Percentiles rank a stretch among this genome's conserved stretches.
These are phyloP conservation scores for Phlebiopsis gigantea DNA, from an alignment of 768 basidiomycete species.

Conservation along the genomic window DNA sequence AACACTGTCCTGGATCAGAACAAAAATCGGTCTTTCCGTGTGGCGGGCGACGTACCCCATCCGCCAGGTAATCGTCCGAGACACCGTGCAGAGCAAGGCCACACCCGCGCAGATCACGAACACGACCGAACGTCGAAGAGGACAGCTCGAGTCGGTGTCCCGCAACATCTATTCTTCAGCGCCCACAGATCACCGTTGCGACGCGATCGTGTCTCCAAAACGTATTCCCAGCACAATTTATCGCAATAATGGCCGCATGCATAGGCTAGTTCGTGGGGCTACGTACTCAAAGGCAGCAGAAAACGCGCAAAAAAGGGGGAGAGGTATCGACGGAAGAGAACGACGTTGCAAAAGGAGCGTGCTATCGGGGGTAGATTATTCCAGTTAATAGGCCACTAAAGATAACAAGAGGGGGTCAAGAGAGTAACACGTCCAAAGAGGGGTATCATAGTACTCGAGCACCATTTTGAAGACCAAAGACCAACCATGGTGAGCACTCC, in stretches of 20 bases:
- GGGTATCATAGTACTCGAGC: conserved; percentile 26
- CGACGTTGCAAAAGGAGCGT: conserved; percentile 7
- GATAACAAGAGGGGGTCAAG: conserved; percentile 13
- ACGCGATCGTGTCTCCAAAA: not conserved
- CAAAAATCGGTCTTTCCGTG: not conserved
- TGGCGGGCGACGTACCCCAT: conserved; percentile 4
- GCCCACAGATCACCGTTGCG: not conserved
- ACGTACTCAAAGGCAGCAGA: not conserved
- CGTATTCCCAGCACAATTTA: not conserved
- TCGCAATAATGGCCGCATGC: not conserved
- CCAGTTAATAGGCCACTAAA: conserved; percentile 10
- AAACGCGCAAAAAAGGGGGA: not conserved
- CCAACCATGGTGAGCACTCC: conserved; percentile 18
- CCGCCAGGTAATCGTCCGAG: not conserved
- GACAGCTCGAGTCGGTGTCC: not conserved
- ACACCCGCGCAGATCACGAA: not conserved
- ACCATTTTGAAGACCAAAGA: conserved; percentile 16
- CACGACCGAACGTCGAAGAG: not conserved
- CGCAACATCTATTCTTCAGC: conserved; percentile 6
- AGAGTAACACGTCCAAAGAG: conserved; percentile 9
- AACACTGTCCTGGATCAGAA: conserved; percentile 5
- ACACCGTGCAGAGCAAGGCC: not conserved
- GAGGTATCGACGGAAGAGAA: conserved; percentile 2
- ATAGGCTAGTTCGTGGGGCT: not conserved
- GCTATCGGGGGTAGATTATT: conserved; percentile 7